A percentile compares a stretch with the other conserved stretches of the same genome.
Evolutionary conservation across 441 rosid genomes (phyloP).

Genomic region (Gossypium davidsonii): DNA sequence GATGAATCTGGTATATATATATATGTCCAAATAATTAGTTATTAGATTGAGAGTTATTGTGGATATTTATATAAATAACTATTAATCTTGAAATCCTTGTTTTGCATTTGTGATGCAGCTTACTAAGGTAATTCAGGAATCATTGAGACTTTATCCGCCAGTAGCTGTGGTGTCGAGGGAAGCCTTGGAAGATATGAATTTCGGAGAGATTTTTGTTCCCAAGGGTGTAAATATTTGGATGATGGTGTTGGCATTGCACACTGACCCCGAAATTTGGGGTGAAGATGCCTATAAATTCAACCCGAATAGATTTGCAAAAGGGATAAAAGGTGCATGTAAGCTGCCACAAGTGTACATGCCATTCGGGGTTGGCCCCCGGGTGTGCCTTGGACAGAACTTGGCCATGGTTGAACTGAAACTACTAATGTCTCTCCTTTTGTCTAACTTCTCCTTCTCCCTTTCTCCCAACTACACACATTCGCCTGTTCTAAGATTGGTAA

Average conservation of each 20-base stretch:
- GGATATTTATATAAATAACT: too few species aligned
- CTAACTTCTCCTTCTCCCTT: constrained; percentile 46
- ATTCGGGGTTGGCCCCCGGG: constrained; percentile 56
- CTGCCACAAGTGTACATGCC: constrained; percentile 53
- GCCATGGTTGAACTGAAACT: constrained; percentile 65
- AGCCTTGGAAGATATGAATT: constrained; percentile 50
- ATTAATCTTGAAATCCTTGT: not conserved
- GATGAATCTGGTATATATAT: constrained; percentile 38
- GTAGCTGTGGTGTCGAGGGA: constrained; percentile 65
- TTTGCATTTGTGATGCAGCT: constrained; percentile 30
- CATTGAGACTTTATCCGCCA: constrained; percentile 65
- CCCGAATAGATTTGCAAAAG: constrained; percentile 55
- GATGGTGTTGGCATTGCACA: constrained; percentile 37
- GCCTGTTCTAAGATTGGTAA: constrained; percentile 47
- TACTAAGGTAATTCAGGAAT: constrained; percentile 62
- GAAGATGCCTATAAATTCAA: constrained; percentile 45
- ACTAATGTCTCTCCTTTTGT: constrained; percentile 37
- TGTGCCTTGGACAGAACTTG: constrained; percentile 62
- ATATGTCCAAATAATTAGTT: not conserved
- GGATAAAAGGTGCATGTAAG: constrained; percentile 55
- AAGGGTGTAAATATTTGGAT: constrained; percentile 59
- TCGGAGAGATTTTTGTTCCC: constrained; percentile 42
- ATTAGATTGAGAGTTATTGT: not conserved
- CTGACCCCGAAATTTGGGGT: constrained; percentile 68
- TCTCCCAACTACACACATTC: constrained; percentile 52